Base-by-base conservation (phyloP, 345 rosid genomes). In the Lagerstroemia speciosa region DNA sequence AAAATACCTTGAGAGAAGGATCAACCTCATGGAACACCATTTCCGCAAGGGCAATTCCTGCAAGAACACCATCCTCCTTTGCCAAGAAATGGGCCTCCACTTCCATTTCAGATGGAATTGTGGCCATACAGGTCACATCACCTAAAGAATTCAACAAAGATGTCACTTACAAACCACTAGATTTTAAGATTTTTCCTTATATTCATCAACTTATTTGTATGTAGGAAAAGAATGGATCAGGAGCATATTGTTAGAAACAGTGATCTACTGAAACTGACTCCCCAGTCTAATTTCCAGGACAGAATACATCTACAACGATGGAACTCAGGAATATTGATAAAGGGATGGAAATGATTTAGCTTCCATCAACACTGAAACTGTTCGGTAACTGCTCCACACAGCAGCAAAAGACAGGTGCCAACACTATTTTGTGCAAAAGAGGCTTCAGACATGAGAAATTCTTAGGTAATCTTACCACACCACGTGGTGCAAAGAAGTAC, bases 71-170 rank as follows among this genome's bases (percentile, higher is more conserved):
- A 74, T 89, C 91, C 73, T 92, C 99, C 69, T 94, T 92, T 0
- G 93, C 98, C 77, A 94, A 78, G 83, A 94, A 94, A 83, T 80
- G 77, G 74, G 96, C 98, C 83, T 87, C 99, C 70, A 86, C 98
- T 78, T 92, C 92, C 96, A 77, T 78, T 61, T 88, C 97, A 66
- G 72, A 53, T 6, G 96, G 98, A 77, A 92, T 83, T 32, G 97
- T 92, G 66, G 98, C 97, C 91, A 87, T 58, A 83, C 98, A 90
- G 38, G 99, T 90, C 61, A 94, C 96, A 74, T 94, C 96, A 71
- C 97, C 96, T 94, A 75, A 33, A 73, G 20, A 74, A 34, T 64
- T 62, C 48, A 53, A 73, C 53, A 55, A 75, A 53, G 41, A 65
- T 29, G 19, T 26, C 16, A 41, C 34, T 30, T 17, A 53, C 29